Evolutionary conservation across 306 rosid species (phyloP).

Genomic region (Pterocarpus macrocarpus): DNA sequence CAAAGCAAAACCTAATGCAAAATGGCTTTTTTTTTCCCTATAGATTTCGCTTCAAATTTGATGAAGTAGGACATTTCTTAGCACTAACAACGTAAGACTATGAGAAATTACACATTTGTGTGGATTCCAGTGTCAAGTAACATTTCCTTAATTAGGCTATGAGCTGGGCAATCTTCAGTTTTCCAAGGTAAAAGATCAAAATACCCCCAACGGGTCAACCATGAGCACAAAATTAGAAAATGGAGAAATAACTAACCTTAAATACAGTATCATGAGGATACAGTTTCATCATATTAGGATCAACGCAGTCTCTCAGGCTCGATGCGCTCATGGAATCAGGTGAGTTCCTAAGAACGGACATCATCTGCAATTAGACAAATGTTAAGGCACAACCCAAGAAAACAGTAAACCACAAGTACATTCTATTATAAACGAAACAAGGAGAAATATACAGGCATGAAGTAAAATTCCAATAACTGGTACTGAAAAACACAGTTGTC

Average conservation of each 20-base stretch:
- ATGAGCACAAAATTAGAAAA: not conserved
- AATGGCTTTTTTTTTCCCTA: not conserved
- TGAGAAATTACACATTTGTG: too few relatives aligned
- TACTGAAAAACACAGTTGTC: not conserved
- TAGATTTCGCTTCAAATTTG: not conserved
- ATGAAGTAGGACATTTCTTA: too few relatives aligned
- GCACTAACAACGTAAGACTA: not conserved
- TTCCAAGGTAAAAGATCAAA: not conserved
- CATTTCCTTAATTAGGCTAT: not conserved
- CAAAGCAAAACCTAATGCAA: conserved; percentile 5
- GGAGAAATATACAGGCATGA: conserved; percentile 1
- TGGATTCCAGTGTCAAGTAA: not conserved
- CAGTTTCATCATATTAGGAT: conserved; percentile 75
- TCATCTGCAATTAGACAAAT: conserved; percentile 70
- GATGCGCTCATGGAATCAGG: conserved; percentile 72
- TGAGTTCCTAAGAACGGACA: conserved; percentile 72
- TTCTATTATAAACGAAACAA: not conserved
- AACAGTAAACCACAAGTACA: conserved; percentile 3
- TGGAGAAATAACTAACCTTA: conserved; percentile 57
- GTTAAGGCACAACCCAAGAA: conserved; percentile 28
- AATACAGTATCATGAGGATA: conserved; percentile 83
- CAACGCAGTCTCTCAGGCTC: conserved; percentile 69
- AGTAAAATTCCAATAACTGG: not conserved
- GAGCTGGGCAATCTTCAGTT: conserved; percentile 3
- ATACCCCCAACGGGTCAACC: not conserved